phyloP scores from a whole-genome alignment of 257 asterid genomes.

The Nicotiana otophora region DNA sequence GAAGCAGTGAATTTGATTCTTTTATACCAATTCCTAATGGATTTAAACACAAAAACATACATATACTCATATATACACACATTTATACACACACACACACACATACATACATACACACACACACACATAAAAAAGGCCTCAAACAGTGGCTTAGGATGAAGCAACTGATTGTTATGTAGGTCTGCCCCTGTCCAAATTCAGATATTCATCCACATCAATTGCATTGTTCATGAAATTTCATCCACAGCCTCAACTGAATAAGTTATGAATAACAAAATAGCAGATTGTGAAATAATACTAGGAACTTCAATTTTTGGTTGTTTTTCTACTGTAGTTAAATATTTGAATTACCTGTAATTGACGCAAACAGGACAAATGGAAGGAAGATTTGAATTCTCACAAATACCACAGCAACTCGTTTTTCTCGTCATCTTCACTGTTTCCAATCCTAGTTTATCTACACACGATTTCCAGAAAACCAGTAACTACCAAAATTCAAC shows the following conservation, averaged over 20 bases:
- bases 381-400: conserved; percentile 80
- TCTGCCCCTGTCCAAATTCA: not conserved
- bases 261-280: no score
- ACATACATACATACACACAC: no score
- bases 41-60: no score
- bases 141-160: not conserved
- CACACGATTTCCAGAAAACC: not conserved
- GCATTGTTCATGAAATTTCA: not conserved
- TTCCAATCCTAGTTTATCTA: not conserved
- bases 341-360: conserved; percentile 55
- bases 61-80: no score
- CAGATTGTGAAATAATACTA: not conserved
- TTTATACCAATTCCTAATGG: no score
- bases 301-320: not conserved
- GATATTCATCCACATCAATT: not conserved
- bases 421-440: conserved; percentile 38
- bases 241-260: not conserved
- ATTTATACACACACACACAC: no score
- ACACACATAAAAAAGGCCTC: not conserved
- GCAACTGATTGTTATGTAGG: not conserved
- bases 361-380: conserved; percentile 81
- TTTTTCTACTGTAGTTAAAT: not conserved
- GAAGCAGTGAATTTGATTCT: not conserved
- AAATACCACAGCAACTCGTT: conserved; percentile 60
- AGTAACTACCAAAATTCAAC: not conserved